Base-by-base conservation (phyloP, 192 early-diverging fungal species). In the Thamnidium elegans region DNA sequence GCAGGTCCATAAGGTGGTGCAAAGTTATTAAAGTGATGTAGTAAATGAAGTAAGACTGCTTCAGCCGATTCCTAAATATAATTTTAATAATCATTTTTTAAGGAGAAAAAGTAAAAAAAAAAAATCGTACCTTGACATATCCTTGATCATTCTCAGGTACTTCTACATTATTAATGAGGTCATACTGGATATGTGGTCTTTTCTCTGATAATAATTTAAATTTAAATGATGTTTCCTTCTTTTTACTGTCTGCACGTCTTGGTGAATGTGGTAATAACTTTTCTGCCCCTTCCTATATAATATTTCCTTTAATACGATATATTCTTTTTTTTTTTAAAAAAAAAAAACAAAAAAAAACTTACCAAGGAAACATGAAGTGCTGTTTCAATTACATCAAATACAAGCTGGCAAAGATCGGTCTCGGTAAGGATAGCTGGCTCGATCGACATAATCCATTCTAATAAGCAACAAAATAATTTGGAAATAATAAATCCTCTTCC, bases 371-470 rank as follows among this genome's bases (percentile, higher is more conserved):
- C 34, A 50, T 76, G 62, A 31, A 76, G 39, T 5, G 69, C 69
- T 43, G 66, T 46, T 50, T 89, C 90, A 32, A 94, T 83, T 4
- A 83, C 78, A 60, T 93, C 90, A 78, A 88, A 90, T 9, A 91
- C 78, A 11, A 87, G 65, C 30, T 75, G 77, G 13, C 84, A 79
- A 9, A 89, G 75, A 26, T 90, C 86, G 1, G 85, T 84, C 26
- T 79, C 79, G 2, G 80, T 77, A 61, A 92, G 76, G 4, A 89
- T 58, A 20, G 79, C 79, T 11, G 81, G 65, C 6, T 87, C 82
- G 20, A 85, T 71, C 2, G 76, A 75, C 85, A 93, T 90, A n/a
- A 92, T 44, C 92, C 91, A 94, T 36, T 88, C 84, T 1, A 82
- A 67, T 7, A 93, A 55, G 61, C 89, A 89, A 21, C 81, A 79